phyloP scores from a whole-genome alignment of 2,329 filamentous ascomycete genomes.

The Tolypocladium paradoxum region DNA sequence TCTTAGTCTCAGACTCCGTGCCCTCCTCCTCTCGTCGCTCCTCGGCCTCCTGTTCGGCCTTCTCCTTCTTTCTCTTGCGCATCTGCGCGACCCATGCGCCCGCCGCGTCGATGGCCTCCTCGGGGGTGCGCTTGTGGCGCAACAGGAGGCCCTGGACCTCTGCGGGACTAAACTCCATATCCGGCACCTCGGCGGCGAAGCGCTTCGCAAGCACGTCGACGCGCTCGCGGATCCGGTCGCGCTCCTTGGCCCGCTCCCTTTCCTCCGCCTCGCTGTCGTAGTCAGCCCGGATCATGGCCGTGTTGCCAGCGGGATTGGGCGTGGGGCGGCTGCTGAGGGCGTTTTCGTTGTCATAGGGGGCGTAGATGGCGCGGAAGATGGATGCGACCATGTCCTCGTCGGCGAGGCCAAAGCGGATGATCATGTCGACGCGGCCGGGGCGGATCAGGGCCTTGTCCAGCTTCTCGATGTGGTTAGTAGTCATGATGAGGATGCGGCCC shows the following conservation, averaged over 20 bases:
- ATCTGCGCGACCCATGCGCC: conserved; percentile 39
- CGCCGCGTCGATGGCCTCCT: conserved; percentile 33
- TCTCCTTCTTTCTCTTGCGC: conserved; percentile 35
- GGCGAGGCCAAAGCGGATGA: conserved; percentile 44
- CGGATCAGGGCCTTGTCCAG: conserved; percentile 53
- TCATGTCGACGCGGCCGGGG: conserved; percentile 51
- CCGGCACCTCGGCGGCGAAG: conserved; percentile 41
- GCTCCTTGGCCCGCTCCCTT: conserved; percentile 17
- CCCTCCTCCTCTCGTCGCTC: conserved; percentile 9
- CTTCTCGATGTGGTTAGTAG: conserved; percentile 52
- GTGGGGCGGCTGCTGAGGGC: not conserved
- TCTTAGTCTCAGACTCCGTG: not conserved
- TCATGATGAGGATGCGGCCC: conserved; percentile 54
- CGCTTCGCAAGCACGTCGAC: conserved; percentile 34
- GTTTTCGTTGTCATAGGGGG: conserved; percentile 31
- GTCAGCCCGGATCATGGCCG: conserved; percentile 9
- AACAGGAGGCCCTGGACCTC: conserved; percentile 50
- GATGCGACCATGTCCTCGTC: conserved; percentile 39
- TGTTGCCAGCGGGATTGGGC: not conserved
- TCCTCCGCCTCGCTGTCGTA: conserved; percentile 17
- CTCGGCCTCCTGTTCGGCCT: conserved; percentile 18
- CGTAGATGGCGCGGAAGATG: conserved; percentile 50
- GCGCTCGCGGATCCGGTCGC: conserved; percentile 24
- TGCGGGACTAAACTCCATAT: conserved; percentile 46
- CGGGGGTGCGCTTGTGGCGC: conserved; percentile 41